Base-by-base conservation (phyloP, 768 basidiomycete genomes). In the Tubosaeta brunneosetosa region DNA sequence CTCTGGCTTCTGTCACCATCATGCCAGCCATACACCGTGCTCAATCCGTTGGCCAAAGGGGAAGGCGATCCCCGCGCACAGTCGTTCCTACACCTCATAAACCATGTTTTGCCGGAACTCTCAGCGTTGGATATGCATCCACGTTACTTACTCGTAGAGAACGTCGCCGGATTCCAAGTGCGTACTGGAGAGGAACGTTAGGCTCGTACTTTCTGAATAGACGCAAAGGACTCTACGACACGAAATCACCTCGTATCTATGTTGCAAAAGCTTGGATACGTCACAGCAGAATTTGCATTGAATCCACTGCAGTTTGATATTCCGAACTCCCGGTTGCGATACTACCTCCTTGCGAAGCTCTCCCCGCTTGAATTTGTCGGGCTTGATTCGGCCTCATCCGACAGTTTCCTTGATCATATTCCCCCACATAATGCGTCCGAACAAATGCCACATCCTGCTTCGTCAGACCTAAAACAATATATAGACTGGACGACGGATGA, bases 91-190 rank as follows among this genome's bases (percentile, higher is more conserved):
- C 82, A 87, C 65, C 76, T 92, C 36, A 72, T 90, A 38, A 74
- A 80, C 53, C 64, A 66, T 25, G 74, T 91, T 22, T 72, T 91
- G 0, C 87, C 88, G 0, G 76, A 79, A 26, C 65, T 91, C 47
- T 78, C 72, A 9, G 52, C 57, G 4, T 62, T 60, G 9, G 60
- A 71, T 33, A 67, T 66, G 4, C 79, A 82, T 50, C 90, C 90
- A 5, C 69, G 67, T 3, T 78, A 76, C 52, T 62, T 91, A 10
- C 74, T 91, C 11, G 73, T 92, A 9, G 90, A 91, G 63, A 91
- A 91, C 58, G 90, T 92, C 4, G 86, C 83, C 10, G 88, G 88
- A 8, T 91, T 91, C 58, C 86, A 89, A 82, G 89, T 88, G 64
- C 61, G 66, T 67, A 44, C 37, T 31, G 25, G 17, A 47, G 19